A percentile compares a stretch with the other conserved stretches of the same genome.
Evolutionary conservation across 2,329 filamentous ascomycete genomes (phyloP).

Genomic region (Pseudogymnoascus destructans): DNA sequence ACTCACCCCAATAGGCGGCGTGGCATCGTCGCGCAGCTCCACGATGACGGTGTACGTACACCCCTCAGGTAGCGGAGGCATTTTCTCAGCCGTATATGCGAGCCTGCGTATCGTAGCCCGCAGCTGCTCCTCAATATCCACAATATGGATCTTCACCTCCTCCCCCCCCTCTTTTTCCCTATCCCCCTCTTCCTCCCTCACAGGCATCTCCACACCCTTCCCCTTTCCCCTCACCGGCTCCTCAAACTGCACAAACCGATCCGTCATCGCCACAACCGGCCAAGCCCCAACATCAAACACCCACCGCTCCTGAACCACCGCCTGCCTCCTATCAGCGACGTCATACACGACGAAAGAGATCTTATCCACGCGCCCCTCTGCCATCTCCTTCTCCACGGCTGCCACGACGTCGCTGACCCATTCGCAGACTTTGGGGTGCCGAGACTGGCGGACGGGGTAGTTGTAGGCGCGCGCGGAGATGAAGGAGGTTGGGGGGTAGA

Average conservation of each 20-base stretch:
- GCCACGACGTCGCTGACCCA: slow-evolving; percentile 56
- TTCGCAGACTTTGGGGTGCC: slow-evolving; percentile 55
- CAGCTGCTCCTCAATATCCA: slow-evolving; percentile 59
- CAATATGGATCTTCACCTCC: slow-evolving; percentile 32
- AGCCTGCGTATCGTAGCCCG: slow-evolving; percentile 53
- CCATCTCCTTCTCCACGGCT: slow-evolving; percentile 46
- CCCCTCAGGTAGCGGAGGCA: slow-evolving; percentile 44
- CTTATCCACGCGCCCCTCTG: slow-evolving; percentile 32
- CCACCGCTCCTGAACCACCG: slow-evolving; percentile 30
- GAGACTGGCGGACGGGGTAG: slow-evolving; percentile 55
- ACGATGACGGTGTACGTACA: slow-evolving; percentile 69
- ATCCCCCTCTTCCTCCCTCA: slow-evolving; percentile 8
- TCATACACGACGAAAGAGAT: slow-evolving; percentile 28
- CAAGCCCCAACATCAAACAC: slow-evolving; percentile 31
- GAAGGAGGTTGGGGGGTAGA: slow-evolving; percentile 57
- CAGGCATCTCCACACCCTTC: slow-evolving; percentile 7
- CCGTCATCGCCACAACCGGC: slow-evolving; percentile 26
- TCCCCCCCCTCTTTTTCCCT: slow-evolving; percentile 12
- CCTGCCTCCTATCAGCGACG: slow-evolving; percentile 17
- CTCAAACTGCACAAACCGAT: slow-evolving; percentile 28
- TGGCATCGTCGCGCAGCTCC: slow-evolving; percentile 47
- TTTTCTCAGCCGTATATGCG: slow-evolving; percentile 42
- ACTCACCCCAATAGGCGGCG: slow-evolving; percentile 43
- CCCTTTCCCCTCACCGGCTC: slow-evolving; percentile 11
- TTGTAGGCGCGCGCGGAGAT: slow-evolving; percentile 55